Conservation (phyloP, 2,329 filamentous ascomycete species). For the Claviceps monticola region DNA sequence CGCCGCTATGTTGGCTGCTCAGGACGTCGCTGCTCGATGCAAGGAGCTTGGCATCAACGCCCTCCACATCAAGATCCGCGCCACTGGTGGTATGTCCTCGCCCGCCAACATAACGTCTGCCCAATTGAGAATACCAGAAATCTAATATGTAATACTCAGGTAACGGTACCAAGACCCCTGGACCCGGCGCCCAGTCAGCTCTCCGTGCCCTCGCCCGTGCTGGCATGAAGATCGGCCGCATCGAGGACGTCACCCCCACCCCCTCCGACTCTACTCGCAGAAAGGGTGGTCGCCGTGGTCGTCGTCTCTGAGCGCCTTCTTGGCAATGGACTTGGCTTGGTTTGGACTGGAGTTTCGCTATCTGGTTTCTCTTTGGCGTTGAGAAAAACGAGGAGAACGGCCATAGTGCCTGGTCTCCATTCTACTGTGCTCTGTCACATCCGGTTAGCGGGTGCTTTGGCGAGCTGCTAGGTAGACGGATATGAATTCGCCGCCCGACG, state of each 20-base stretch:
- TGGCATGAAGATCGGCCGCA: slow-evolving; percentile 99
- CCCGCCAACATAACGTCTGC: neutral
- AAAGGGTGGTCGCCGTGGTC: slow-evolving; percentile 99
- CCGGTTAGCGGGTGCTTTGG: slow-evolving; percentile 12
- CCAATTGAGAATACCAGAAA: too few relatives aligned
- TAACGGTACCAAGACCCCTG: slow-evolving; percentile 99
- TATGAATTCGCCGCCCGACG: slow-evolving; percentile 30
- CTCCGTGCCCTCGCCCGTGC: slow-evolving; percentile 97
- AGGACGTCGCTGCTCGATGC: slow-evolving; percentile 86
- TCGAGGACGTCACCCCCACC: slow-evolving; percentile 98
- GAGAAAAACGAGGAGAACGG: slow-evolving; percentile 64
- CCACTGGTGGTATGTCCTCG: slow-evolving; percentile 70
- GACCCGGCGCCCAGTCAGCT: slow-evolving; percentile 96
- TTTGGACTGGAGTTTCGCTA: slow-evolving; percentile 25
- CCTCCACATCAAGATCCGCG: slow-evolving; percentile 99
- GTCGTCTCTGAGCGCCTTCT: slow-evolving; percentile 68
- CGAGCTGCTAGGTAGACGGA: slow-evolving; percentile 24
- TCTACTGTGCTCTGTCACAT: slow-evolving; percentile 33
- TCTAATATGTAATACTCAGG: slow-evolving; percentile 29
- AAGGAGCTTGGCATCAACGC: slow-evolving; percentile 67
- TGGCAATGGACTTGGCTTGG: slow-evolving; percentile 13
- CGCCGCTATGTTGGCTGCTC: slow-evolving; percentile 99
- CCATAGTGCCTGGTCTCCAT: slow-evolving; percentile 50
- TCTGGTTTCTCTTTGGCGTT: slow-evolving; percentile 47
- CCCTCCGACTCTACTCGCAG: slow-evolving; percentile 98